Conservation (phyloP, 257 asterid species). For the Ophiorrhiza pumila region DNA sequence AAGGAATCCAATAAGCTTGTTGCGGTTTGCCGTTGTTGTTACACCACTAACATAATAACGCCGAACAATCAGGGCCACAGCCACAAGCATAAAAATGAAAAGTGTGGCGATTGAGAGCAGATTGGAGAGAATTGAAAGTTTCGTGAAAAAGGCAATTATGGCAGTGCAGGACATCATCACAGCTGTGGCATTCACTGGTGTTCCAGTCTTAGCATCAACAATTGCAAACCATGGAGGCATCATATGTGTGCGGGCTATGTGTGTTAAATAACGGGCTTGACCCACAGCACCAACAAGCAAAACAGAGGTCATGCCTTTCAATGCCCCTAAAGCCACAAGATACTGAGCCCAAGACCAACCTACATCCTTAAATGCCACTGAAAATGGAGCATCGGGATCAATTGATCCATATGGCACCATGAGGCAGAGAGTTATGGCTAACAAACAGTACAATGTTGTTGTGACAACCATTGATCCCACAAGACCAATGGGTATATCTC, state of each 20-base stretch:
- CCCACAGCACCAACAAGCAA: slow-evolving; percentile 62
- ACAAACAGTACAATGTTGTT: slow-evolving; percentile 49
- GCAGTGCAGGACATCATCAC: slow-evolving; percentile 51
- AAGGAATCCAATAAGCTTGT: slow-evolving; percentile 37
- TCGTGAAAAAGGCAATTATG: slow-evolving; percentile 55
- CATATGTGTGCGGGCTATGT: slow-evolving; percentile 66
- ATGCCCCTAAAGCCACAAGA: slow-evolving; percentile 60
- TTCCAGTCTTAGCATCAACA: slow-evolving; percentile 52
- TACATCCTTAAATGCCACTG: slow-evolving; percentile 44
- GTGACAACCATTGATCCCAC: slow-evolving; percentile 67
- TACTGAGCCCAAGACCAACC: slow-evolving; percentile 71
- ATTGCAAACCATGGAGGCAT: slow-evolving; percentile 76
- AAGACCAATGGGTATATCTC: slow-evolving; percentile 65
- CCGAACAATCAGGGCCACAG: slow-evolving; percentile 50
- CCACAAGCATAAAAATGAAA: slow-evolving; percentile 56
- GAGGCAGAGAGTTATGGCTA: slow-evolving; percentile 54
- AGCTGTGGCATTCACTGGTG: slow-evolving; percentile 57
- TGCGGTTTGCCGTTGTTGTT: slow-evolving; percentile 37
- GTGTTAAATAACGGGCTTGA: slow-evolving; percentile 71
- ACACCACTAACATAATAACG: slow-evolving; percentile 49
- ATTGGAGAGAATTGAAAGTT: slow-evolving; percentile 42
- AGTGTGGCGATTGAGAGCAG: slow-evolving; percentile 58
- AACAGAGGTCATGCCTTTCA: slow-evolving; percentile 67
- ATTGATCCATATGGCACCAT: slow-evolving; percentile 49
- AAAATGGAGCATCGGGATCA: slow-evolving; percentile 58